phyloP scores from a whole-genome alignment of 805 yeast species.

The Cyberlindnera petersonii region DNA sequence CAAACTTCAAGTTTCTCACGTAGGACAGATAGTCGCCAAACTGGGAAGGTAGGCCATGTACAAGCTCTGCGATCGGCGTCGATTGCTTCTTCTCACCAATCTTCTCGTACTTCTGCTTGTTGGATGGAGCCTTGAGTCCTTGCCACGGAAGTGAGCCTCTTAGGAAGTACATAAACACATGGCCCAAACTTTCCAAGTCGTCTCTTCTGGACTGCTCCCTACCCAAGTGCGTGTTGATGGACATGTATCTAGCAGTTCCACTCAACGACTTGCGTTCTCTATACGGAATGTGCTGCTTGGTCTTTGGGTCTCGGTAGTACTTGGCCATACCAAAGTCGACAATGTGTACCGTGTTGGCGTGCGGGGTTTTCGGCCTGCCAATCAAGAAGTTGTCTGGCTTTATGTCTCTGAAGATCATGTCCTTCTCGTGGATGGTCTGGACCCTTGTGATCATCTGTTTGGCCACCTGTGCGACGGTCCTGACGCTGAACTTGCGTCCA shows the following conservation, averaged over 20 bases:
- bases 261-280: conserved; percentile 92
- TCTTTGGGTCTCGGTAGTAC: conserved; percentile 93
- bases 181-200: conserved; percentile 94
- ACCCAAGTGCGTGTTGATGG: conserved; percentile 94
- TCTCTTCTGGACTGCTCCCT: conserved; percentile 96
- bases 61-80: conserved; percentile 79
- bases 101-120: conserved; percentile 95
- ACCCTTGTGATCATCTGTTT: conserved; percentile 90
- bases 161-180: conserved; percentile 90
- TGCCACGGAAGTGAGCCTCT: conserved; percentile 98
- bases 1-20: conserved; percentile 86
- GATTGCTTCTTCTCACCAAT: conserved; percentile 95
- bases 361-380: conserved; percentile 81
- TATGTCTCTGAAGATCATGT: conserved; percentile 91
- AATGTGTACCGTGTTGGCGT: conserved; percentile 80
- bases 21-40: conserved; percentile 87
- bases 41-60: conserved; percentile 72
- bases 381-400: conserved; percentile 96
- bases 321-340: conserved; percentile 99
- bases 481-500: conserved; percentile 80
- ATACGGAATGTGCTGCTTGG: conserved; percentile 94
- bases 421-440: conserved; percentile 82
- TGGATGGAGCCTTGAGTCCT: conserved; percentile 96
- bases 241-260: conserved; percentile 99
- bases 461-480: conserved; percentile 90